phyloP scores from a whole-genome alignment of 768 basidiomycete genomes.

The Hemileccinum rubropunctum region DNA sequence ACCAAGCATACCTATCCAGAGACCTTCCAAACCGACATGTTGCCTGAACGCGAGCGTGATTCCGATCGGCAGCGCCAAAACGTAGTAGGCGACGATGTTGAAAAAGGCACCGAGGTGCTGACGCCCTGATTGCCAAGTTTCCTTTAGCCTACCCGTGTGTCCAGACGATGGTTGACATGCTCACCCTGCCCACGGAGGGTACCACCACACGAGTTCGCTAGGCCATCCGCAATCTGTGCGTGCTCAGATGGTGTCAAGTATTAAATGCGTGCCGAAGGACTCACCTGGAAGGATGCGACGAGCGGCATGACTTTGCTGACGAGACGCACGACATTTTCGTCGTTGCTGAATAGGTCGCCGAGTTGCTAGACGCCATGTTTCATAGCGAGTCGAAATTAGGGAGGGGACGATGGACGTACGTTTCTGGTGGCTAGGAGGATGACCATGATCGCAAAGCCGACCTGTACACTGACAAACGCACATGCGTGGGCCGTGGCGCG shows the following conservation, averaged over 20 bases:
- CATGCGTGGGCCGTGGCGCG: conserved; percentile 60
- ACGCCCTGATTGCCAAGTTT: conserved; percentile 31
- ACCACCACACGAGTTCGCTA: conserved; percentile 51
- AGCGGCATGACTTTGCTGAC: conserved; percentile 51
- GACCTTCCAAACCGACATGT: conserved; percentile 44
- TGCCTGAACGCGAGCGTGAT: conserved; percentile 48
- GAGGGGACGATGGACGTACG: conserved; percentile 35
- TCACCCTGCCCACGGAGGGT: conserved; percentile 48
- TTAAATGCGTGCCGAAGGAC: background rate
- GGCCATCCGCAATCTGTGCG: conserved; percentile 46
- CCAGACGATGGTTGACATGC: background rate
- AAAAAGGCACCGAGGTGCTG: conserved; percentile 75
- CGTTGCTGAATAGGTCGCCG: conserved; percentile 69
- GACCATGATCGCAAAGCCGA: conserved; percentile 59
- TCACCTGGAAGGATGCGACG: conserved; percentile 53
- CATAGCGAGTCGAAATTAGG: background rate
- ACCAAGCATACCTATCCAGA: conserved; percentile 46
- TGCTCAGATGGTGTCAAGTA: background rate
- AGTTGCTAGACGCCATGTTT: conserved; percentile 38
- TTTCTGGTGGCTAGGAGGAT: conserved; percentile 54
- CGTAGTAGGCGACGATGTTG: conserved; percentile 65
- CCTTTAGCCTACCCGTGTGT: conserved; percentile 1
- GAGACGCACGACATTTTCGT: conserved; percentile 48
- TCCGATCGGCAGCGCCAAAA: conserved; percentile 51
- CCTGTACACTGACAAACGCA: conserved; percentile 59